Percentiles rank a stretch among this genome's conserved stretches.
These are phyloP conservation scores for Dalbergia oliveri DNA, from an alignment of 306 rosid species.

Conservation along the genomic window DNA sequence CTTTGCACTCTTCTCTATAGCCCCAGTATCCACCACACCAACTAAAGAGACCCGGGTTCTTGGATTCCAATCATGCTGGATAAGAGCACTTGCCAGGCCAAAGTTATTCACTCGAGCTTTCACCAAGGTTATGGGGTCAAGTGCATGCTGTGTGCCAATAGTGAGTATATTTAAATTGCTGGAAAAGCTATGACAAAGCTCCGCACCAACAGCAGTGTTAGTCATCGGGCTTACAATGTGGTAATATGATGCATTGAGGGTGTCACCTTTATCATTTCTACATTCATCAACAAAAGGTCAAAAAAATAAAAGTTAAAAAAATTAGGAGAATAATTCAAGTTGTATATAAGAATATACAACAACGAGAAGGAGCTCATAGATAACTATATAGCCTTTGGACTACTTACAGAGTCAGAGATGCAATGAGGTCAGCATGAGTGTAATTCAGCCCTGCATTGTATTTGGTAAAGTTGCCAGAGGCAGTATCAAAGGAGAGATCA, in stretches of 20 bases:
- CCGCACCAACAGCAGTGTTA: slow-evolving; percentile 93
- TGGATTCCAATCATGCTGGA: slow-evolving; percentile 94
- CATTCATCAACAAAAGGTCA: slow-evolving; percentile 25
- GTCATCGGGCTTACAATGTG: slow-evolving; percentile 82
- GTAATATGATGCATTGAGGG: slow-evolving; percentile 82
- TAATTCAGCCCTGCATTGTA: slow-evolving; percentile 84
- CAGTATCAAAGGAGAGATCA: slow-evolving; percentile 87
- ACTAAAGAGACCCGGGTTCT: slow-evolving; percentile 79
- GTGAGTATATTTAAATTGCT: slow-evolving; percentile 79
- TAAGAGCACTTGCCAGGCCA: slow-evolving; percentile 80
- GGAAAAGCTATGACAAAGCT: slow-evolving; percentile 81
- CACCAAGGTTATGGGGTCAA: slow-evolving; percentile 82
- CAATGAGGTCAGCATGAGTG: slow-evolving; percentile 79
- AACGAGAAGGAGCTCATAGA: neutral
- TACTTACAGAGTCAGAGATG: slow-evolving; percentile 83
- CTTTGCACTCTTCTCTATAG: slow-evolving; percentile 89
- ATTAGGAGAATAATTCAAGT: slow-evolving; percentile 18
- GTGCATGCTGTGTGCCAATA: slow-evolving; percentile 86
- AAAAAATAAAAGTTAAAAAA: neutral
- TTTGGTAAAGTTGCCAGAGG: slow-evolving; percentile 79
- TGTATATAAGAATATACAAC: neutral
- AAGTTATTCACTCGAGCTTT: slow-evolving; percentile 90
- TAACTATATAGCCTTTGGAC: neutral
- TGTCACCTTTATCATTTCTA: slow-evolving; percentile 85
- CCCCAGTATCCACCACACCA: slow-evolving; percentile 87